Base-by-base conservation (phyloP, 768 basidiomycete genomes). In the Chalciporus pseudorubinellus region DNA sequence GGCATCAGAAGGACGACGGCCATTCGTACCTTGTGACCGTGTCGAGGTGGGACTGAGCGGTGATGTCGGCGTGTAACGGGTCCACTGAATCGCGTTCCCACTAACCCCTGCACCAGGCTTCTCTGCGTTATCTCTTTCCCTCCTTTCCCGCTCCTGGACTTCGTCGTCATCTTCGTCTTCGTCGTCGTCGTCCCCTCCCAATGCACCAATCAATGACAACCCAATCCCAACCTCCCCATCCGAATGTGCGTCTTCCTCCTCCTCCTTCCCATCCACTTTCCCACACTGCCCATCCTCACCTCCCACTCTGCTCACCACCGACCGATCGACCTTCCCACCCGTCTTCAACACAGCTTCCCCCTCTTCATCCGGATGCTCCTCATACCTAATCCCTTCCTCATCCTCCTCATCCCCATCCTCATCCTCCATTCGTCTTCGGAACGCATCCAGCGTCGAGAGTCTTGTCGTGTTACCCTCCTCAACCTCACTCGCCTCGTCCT, bases 191-290 rank as follows among this genome's bases (percentile, higher is more conserved):
- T 66, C 74, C 12, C 55, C 70, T 61, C 34, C 71, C 67, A 60
- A 81, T 36, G 74, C 76, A 56, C 82, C 80, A 46, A 90, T 68
- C 47, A 89, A 67, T 2, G 83, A 83, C 29, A 89, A 67, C 2
- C 88, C 88, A 33, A 90, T 89, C 0, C 83, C 88, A 1, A 79
- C 72, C 44, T 82, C 79, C 4, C 81, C 85, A 51, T 86, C 85
- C 2, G 80, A 80, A 47, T 73, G 55, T 6, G 65, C 73, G 3
- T 70, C 64, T 16, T 58, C 59, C 0, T 8, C 55, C 0, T 43
- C 44, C 40, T 39, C 34, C 12, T 14, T 43, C 8, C 8, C 29
- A 14, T 33, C 34, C 28, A 3, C 26, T 11, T 16, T 28, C 19
- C 39, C 4, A 11, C 24, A 11, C 29, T 31, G 18, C 21, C 10